phyloP scores from a whole-genome alignment of 345 rosid genomes.

The Aegle marmelos region DNA sequence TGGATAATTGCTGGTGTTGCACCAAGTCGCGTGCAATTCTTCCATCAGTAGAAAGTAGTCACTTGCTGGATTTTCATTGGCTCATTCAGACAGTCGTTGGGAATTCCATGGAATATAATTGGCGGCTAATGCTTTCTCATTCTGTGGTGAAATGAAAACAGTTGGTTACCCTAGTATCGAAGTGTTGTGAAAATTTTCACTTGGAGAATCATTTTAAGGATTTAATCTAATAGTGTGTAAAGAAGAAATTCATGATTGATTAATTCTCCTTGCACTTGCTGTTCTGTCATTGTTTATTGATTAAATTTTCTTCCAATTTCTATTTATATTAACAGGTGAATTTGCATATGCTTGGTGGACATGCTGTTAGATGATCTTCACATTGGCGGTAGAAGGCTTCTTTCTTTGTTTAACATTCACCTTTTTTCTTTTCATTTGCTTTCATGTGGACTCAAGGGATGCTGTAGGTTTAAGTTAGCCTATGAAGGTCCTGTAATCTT shows the following conservation, averaged over 20 bases:
- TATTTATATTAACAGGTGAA: conserved; percentile 11
- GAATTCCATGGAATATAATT: not conserved
- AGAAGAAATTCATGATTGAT: not conserved
- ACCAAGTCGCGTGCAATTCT: not conserved
- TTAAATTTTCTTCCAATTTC: not conserved
- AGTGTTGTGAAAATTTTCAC: not conserved
- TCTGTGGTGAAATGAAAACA: not conserved
- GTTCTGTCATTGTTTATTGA: not conserved
- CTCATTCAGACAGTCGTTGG: not conserved
- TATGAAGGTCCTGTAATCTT: not conserved
- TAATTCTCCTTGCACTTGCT: not conserved
- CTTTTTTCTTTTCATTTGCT: not conserved
- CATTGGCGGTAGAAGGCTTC: not conserved
- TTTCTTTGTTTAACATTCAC: not conserved
- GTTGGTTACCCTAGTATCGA: not conserved
- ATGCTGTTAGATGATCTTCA: not conserved
- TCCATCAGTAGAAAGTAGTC: not conserved
- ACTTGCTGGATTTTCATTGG: not conserved
- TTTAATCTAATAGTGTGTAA: not conserved
- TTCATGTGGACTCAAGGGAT: not conserved
- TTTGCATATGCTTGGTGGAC: not conserved
- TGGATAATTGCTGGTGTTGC: not conserved
- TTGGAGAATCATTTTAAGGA: not conserved
- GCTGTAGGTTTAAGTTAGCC: not conserved
- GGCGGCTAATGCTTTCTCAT: not conserved